Conservation (phyloP, 345 rosid genomes). For the Durio zibethinus region DNA sequence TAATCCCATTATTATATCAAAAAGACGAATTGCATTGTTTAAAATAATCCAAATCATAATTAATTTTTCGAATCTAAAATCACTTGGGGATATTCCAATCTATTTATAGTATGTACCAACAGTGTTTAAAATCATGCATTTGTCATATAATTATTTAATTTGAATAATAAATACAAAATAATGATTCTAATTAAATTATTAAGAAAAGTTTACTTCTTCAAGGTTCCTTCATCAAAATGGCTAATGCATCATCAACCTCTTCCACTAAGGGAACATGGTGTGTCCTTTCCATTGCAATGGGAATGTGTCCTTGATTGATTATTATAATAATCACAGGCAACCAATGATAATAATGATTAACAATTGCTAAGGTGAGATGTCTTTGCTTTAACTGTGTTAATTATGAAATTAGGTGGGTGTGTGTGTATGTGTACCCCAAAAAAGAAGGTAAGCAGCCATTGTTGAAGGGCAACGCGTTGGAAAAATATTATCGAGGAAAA, state of each 20-base stretch:
- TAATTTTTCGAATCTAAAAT: background rate
- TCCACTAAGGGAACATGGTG: background rate
- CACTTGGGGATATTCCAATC: background rate
- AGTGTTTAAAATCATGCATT: background rate
- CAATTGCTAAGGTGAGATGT: background rate
- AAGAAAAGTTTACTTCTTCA: background rate
- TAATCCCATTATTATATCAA: background rate
- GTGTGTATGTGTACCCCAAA: background rate
- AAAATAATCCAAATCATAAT: too few species aligned
- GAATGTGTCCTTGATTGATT: background rate
- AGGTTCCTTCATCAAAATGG: too few species aligned
- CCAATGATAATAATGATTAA: background rate
- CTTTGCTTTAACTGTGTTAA: background rate
- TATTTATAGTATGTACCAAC: background rate
- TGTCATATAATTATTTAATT: background rate
- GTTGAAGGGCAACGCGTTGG: background rate
- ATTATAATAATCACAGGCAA: background rate
- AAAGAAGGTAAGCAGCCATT: conserved; percentile 5
- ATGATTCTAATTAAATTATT: background rate
- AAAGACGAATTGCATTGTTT: background rate
- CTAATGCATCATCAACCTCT: background rate
- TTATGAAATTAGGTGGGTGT: conserved; percentile 7
- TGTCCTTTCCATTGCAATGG: background rate
- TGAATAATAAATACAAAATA: background rate
- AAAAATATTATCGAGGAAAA: background rate